Conservation (phyloP, 805 yeast genomes). For the Pichia heedii region DNA sequence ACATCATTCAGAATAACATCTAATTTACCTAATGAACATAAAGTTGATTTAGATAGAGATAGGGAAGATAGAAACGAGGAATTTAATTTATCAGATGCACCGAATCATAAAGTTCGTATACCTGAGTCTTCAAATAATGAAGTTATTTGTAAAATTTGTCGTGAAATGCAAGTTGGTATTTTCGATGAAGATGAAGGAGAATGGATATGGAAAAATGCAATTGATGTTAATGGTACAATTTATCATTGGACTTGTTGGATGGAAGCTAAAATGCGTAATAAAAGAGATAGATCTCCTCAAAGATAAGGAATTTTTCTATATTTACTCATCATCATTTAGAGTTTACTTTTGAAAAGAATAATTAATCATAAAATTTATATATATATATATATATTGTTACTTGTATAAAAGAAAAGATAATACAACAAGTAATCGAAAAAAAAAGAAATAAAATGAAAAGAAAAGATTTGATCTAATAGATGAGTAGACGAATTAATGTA, state of each 20-base stretch:
- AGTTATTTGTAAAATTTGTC: conserved; percentile 60
- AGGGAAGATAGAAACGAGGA: conserved; percentile 4
- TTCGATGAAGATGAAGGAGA: conserved; percentile 71
- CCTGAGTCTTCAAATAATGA: conserved; percentile 58
- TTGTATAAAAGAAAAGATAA: no score
- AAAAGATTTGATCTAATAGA: no score
- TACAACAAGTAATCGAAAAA: no score
- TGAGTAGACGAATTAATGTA: no score
- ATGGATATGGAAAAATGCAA: conserved; percentile 73
- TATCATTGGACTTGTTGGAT: conserved; percentile 62
- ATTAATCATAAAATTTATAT: no score
- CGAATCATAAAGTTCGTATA: conserved; percentile 44
- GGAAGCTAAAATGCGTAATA: conserved; percentile 37
- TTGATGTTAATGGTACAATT: conserved; percentile 34
- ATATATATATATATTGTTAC: no score
- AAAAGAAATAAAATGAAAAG: no score
- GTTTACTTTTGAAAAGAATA: no score
- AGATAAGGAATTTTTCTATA: not conserved
- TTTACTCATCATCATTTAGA: no score
- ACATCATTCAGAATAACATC: not conserved
- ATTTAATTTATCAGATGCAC: conserved; percentile 25
- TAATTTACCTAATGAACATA: not conserved
- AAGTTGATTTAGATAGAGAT: conserved; percentile 9
- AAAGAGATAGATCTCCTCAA: conserved; percentile 25
- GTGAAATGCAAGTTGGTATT: conserved; percentile 52